phyloP scores from a whole-genome alignment of 768 basidiomycete species.

The Ramaria sp. region DNA sequence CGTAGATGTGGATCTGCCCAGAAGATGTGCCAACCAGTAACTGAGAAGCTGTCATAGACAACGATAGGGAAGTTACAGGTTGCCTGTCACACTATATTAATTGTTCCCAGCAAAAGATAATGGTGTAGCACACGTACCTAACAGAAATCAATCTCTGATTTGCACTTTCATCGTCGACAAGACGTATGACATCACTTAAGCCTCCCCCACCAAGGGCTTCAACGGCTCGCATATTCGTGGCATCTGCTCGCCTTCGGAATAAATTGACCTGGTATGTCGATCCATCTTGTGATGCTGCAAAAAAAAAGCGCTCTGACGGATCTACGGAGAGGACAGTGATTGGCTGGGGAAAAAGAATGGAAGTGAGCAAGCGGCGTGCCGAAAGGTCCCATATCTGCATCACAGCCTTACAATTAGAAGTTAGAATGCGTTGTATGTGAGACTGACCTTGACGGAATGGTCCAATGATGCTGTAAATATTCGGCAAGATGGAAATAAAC shows the following conservation, averaged over 20 bases:
- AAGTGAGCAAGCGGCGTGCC: conserved; percentile 65
- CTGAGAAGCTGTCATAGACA: conserved; percentile 68
- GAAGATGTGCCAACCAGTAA: conserved; percentile 73
- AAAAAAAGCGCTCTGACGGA: conserved; percentile 77
- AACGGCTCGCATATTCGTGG: conserved; percentile 33
- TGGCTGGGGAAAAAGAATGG: conserved; percentile 77
- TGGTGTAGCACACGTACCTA: conserved; percentile 31
- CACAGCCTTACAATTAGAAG: conserved; percentile 11
- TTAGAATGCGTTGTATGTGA: neutral
- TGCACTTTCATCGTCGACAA: conserved; percentile 41
- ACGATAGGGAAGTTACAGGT: conserved; percentile 56
- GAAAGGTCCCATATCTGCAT: conserved; percentile 74
- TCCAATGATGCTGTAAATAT: conserved; percentile 77
- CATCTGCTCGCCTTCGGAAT: conserved; percentile 50
- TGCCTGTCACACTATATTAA: conserved; percentile 35
- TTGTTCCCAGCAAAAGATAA: conserved; percentile 2
- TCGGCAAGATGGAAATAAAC: conserved; percentile 66
- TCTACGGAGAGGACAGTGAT: conserved; percentile 69
- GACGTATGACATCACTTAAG: conserved; percentile 53
- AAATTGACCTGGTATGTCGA: conserved; percentile 73
- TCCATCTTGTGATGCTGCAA: conserved; percentile 70
- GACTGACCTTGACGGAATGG: conserved; percentile 77
- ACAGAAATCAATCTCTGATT: conserved; percentile 57
- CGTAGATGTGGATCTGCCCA: conserved; percentile 71
- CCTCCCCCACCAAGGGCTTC: conserved; percentile 75